Conservation (phyloP, 2,329 filamentous ascomycete genomes). For the Talaromyces albobiverticillius region DNA sequence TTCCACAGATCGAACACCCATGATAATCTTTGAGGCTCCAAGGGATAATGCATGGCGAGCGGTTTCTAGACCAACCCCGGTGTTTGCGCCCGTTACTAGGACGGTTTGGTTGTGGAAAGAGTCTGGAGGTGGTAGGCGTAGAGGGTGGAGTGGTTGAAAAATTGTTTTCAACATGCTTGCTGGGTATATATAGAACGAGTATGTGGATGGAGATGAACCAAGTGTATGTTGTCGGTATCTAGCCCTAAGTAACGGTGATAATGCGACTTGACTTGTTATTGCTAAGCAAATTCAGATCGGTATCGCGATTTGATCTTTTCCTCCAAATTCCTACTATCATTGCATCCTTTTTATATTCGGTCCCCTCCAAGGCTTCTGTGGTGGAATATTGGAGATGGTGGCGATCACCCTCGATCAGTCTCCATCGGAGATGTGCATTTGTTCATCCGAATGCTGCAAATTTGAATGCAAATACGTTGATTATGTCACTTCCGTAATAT, state of each 20-base stretch:
- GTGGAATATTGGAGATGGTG: too few relatives aligned
- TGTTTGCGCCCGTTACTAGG: slow-evolving; percentile 15
- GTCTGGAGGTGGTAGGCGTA: not conserved
- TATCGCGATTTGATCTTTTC: too few relatives aligned
- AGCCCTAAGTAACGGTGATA: not conserved
- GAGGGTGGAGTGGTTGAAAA: slow-evolving; percentile 7
- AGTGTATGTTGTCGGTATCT: not conserved
- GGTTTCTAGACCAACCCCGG: slow-evolving; percentile 13
- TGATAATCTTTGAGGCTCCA: slow-evolving; percentile 15
- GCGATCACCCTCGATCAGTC: too few relatives aligned
- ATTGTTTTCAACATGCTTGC: slow-evolving; percentile 7
- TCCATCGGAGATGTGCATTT: too few relatives aligned
- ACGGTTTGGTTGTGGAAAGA: slow-evolving; percentile 13
- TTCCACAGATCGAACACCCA: slow-evolving; percentile 40
- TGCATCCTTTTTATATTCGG: too few relatives aligned
- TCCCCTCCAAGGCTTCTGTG: too few relatives aligned
- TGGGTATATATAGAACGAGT: too few relatives aligned
- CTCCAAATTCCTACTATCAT: too few relatives aligned
- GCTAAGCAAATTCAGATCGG: too few relatives aligned
- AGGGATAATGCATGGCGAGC: slow-evolving; percentile 10
- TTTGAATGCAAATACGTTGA: not conserved
- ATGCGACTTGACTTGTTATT: too few relatives aligned
- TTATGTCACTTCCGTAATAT: not conserved
- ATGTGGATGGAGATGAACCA: too few relatives aligned
- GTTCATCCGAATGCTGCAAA: not conserved